phyloP scores from a whole-genome alignment of 2,329 filamentous ascomycete genomes.

The Neoarthrinium moseri region DNA sequence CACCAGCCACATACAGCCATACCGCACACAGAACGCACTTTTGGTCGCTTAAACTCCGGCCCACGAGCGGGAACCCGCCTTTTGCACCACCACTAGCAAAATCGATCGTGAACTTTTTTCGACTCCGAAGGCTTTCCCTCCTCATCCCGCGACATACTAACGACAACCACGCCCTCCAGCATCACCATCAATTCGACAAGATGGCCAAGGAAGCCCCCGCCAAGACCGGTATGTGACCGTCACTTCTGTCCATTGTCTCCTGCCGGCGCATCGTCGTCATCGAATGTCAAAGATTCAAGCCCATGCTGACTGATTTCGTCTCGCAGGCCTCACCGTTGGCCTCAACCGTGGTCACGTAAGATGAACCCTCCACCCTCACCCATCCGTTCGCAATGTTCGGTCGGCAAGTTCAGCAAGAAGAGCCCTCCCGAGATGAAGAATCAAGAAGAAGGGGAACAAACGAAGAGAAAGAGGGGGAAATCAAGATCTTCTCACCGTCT shows the following conservation, averaged over 20 bases:
- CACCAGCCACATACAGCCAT: too few species aligned
- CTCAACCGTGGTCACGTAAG: slow-evolving; percentile 66
- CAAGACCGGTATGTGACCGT: slow-evolving; percentile 39
- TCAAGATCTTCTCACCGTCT: slow-evolving; percentile 46
- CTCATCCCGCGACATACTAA: slow-evolving; percentile 19
- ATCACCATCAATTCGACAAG: slow-evolving; percentile 18
- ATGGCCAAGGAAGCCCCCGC: slow-evolving; percentile 62
- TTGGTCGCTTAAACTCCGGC: not conserved
- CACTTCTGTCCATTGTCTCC: not conserved
- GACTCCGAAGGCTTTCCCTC: slow-evolving; percentile 4
- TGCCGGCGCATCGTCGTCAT: too few species aligned
- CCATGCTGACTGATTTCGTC: too few species aligned
- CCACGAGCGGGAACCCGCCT: slow-evolving; percentile 4
- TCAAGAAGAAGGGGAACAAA: not conserved
- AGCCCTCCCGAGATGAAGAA: not conserved
- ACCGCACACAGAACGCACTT: not conserved
- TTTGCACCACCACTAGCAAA: slow-evolving; percentile 6
- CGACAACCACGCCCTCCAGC: slow-evolving; percentile 28
- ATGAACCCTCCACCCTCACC: slow-evolving; percentile 18
- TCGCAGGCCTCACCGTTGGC: slow-evolving; percentile 50
- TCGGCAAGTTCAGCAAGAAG: not conserved
- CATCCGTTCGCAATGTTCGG: not conserved
- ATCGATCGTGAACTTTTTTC: slow-evolving; percentile 17
- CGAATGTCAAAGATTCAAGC: too few species aligned
- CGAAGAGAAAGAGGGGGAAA: slow-evolving; percentile 15